Evolutionary conservation across 2,329 filamentous ascomycete genomes (phyloP).

Genomic region (Onygenales sp.): DNA sequence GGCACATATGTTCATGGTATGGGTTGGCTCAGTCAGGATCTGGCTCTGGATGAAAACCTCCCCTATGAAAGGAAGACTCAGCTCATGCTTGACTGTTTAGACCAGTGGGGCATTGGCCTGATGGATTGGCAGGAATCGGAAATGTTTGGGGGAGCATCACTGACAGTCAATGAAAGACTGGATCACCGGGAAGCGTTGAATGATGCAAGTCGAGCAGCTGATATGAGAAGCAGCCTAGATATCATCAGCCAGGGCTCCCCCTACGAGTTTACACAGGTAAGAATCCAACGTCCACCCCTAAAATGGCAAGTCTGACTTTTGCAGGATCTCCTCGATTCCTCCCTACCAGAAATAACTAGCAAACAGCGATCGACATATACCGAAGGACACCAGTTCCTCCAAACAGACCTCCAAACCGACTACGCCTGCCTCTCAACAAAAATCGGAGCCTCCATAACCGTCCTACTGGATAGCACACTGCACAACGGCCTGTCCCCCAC

Average conservation of each 20-base stretch:
- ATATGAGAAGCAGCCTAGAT: constrained; percentile 28
- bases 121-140: constrained; percentile 45
- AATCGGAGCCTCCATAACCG: constrained; percentile 24
- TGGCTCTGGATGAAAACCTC: constrained; percentile 30
- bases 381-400: constrained; percentile 44
- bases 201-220: constrained; percentile 21
- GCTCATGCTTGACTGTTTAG: constrained; percentile 54
- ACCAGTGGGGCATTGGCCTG: constrained; percentile 58
- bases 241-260: constrained; percentile 22
- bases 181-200: constrained; percentile 18
- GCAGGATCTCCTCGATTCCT: constrained; percentile 51
- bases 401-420: constrained; percentile 40
- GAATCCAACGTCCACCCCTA: not conserved
- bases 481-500: not conserved
- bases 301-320: constrained; percentile 5
- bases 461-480: constrained; percentile 20
- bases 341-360: constrained; percentile 47
- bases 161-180: not conserved
- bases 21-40: constrained; percentile 63
- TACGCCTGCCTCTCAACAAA: constrained; percentile 30
- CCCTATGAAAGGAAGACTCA: constrained; percentile 49
- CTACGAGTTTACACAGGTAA: constrained; percentile 21
- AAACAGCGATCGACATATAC: constrained; percentile 48
- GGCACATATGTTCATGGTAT: constrained; percentile 69
- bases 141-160: not conserved